Percentiles rank a stretch among this genome's conserved stretches.
These are phyloP conservation scores for Penicillium ochrochloron DNA, from an alignment of 495 filamentous ascomycete species.

Conservation along the genomic window DNA sequence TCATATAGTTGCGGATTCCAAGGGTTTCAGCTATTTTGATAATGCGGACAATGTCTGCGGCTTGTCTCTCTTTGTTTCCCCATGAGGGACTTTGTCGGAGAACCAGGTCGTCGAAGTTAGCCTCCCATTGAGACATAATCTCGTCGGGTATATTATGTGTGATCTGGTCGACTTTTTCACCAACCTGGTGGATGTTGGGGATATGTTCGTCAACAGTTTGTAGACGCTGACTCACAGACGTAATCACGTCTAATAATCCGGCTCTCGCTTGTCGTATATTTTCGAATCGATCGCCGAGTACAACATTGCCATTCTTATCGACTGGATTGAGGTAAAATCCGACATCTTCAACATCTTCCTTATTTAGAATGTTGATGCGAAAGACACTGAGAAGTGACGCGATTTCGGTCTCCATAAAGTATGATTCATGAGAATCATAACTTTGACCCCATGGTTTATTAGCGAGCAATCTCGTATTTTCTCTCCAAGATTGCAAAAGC, in stretches of 20 bases:
- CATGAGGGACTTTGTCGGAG: neutral
- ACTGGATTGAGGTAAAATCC: neutral
- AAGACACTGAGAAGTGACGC: slow-evolving; percentile 20
- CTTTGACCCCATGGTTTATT: slow-evolving; percentile 1
- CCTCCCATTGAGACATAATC: neutral
- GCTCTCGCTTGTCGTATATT: neutral
- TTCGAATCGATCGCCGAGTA: neutral
- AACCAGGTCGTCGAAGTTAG: neutral
- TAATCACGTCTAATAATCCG: neutral
- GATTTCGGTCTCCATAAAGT: slow-evolving; percentile 26
- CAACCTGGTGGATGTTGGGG: neutral
- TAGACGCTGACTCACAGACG: neutral
- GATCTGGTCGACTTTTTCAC: neutral
- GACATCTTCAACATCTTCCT: neutral
- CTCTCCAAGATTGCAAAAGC: slow-evolving; percentile 18
- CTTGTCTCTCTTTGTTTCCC: neutral
- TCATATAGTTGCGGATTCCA: slow-evolving; percentile 6
- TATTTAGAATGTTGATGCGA: slow-evolving; percentile 16
- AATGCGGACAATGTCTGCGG: slow-evolving; percentile 15
- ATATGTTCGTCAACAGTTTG: neutral
- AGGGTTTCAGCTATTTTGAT: slow-evolving; percentile 12
- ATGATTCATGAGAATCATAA: slow-evolving; percentile 5
- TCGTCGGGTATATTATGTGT: neutral
- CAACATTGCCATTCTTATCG: neutral
- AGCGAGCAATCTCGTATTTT: neutral